A percentile compares a stretch with the other conserved stretches of the same genome.
Conservation (phyloP, 352 stramenopile genomes). For the Sclerospora graminicola region DNA sequence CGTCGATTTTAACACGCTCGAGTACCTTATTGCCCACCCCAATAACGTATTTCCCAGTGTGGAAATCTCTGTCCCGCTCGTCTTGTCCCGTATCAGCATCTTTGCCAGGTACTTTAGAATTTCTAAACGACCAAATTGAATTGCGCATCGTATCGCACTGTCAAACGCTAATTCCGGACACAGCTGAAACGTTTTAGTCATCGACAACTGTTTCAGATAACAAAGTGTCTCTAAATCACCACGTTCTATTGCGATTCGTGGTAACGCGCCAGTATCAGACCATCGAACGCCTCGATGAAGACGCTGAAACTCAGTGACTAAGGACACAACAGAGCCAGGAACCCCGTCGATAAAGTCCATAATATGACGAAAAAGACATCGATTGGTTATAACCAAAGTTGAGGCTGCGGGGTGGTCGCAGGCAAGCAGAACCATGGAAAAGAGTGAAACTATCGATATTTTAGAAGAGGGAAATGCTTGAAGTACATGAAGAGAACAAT, state of each 20-base stretch:
- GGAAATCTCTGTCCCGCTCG: neutral
- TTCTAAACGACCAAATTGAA: constrained; percentile 18
- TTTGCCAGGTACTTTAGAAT: constrained; percentile 18
- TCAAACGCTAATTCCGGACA: constrained; percentile 16
- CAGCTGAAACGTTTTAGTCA: constrained; percentile 12
- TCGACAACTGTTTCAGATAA: constrained; percentile 9
- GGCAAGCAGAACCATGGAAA: neutral
- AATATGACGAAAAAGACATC: constrained; percentile 17
- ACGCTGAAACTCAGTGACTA: constrained; percentile 7
- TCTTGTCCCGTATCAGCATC: constrained; percentile 1
- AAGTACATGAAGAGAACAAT: no score
- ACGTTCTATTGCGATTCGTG: constrained; percentile 13
- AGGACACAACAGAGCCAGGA: constrained; percentile 11
- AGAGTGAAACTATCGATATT: no score
- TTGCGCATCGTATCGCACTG: constrained; percentile 15
- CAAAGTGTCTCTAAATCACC: constrained; percentile 17
- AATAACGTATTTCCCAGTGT: constrained; percentile 12
- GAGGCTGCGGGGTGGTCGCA: neutral
- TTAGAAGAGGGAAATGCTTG: no score
- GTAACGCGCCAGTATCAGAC: constrained; percentile 15
- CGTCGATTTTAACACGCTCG: constrained; percentile 1
- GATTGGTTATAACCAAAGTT: constrained; percentile 20
- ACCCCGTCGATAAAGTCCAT: constrained; percentile 27
- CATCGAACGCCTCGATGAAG: constrained; percentile 6
- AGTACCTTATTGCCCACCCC: constrained; percentile 21